Conservation (phyloP, 345 rosid species). For the Barbarea vulgaris region DNA sequence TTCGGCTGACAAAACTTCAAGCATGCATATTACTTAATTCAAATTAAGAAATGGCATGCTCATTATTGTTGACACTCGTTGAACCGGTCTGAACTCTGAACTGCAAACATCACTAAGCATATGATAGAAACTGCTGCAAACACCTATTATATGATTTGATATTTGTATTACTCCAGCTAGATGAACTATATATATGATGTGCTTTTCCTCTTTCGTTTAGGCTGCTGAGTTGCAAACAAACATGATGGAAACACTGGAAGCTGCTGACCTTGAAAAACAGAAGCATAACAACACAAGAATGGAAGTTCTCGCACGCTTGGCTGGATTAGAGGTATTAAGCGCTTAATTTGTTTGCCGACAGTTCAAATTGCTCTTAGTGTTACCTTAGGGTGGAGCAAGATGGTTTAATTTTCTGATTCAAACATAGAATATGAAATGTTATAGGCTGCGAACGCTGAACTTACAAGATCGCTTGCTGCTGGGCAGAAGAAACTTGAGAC, state of each 20-base stretch:
- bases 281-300: constrained; percentile 95
- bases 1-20: constrained; percentile 7
- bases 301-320: constrained; percentile 80
- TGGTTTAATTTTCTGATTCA: constrained; percentile 10
- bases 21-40: neutral
- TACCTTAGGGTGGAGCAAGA: constrained; percentile 8
- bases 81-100: constrained; percentile 15
- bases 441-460: constrained; percentile 88
- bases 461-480: constrained; percentile 78
- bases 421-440: constrained; percentile 37
- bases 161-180: constrained; percentile 7
- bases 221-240: constrained; percentile 92
- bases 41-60: constrained; percentile 17
- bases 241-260: constrained; percentile 92
- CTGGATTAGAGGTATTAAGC: constrained; percentile 78
- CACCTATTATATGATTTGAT: constrained; percentile 7
- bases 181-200: constrained; percentile 13
- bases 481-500: constrained; percentile 82
- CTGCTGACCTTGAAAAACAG: constrained; percentile 88
- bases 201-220: constrained; percentile 47
- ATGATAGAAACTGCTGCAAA: constrained; percentile 21
- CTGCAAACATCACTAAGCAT: constrained; percentile 6
- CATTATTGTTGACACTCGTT: constrained; percentile 9
- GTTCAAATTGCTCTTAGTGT: constrained; percentile 7
- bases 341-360: constrained; percentile 15